phyloP scores from a whole-genome alignment of 73 alveolate species.

The Tetrahymena borealis region DNA sequence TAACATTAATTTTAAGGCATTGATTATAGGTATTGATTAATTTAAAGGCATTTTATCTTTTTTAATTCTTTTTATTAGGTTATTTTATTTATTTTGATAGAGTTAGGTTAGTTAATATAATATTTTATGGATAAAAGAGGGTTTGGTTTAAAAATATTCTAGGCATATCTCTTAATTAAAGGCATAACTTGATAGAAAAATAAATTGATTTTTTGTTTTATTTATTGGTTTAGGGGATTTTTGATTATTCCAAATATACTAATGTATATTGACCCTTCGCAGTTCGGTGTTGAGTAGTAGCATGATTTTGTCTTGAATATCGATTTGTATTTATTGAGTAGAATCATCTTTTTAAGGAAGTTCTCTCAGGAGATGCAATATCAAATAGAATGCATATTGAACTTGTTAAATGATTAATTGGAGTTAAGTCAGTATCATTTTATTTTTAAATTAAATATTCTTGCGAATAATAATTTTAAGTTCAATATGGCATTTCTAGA shows the following conservation, averaged over 20 bases:
- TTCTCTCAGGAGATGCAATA: background rate
- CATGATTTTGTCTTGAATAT: background rate
- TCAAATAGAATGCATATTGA: background rate
- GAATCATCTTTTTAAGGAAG: background rate
- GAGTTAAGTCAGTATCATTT: conserved; percentile 1
- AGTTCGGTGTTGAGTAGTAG: background rate
- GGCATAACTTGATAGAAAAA: background rate
- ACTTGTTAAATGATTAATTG: background rate
- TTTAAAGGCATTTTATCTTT: background rate
- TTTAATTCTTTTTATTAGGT: background rate
- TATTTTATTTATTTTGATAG: background rate
- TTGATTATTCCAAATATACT: background rate
- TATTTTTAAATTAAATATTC: background rate
- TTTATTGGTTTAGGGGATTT: background rate
- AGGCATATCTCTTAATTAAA: background rate
- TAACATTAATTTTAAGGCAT: background rate
- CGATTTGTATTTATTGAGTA: background rate
- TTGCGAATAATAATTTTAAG: background rate
- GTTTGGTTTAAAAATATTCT: background rate
- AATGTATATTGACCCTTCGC: background rate
- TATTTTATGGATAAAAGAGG: background rate
- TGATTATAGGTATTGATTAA: background rate
- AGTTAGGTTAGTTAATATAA: background rate
- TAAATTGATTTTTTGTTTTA: background rate
- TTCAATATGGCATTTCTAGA: background rate